phyloP scores from a whole-genome alignment of 306 rosid species.

The Comarum palustre region DNA sequence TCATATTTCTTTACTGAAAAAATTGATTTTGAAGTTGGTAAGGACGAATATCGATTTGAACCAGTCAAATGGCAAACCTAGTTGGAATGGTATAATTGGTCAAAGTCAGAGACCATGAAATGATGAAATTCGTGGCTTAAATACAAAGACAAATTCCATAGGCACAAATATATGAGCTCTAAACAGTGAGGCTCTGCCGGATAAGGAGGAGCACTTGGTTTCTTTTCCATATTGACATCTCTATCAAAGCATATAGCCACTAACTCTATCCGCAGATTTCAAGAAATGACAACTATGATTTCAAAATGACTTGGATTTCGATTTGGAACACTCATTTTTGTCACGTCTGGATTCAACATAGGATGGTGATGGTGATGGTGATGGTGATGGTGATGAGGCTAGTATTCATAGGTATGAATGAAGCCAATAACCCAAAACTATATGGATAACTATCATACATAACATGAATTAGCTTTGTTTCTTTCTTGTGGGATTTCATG shows the following conservation, averaged over 20 bases:
- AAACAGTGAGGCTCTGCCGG: slow-evolving; percentile 1
- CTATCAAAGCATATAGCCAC: neutral
- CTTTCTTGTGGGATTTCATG: slow-evolving; percentile 12
- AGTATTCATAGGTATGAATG: slow-evolving; percentile 20
- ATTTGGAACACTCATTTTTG: slow-evolving; percentile 22
- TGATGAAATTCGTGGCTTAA: neutral
- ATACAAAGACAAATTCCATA: neutral
- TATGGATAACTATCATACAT: slow-evolving; percentile 28
- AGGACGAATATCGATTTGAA: no score
- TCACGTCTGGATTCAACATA: slow-evolving; percentile 23
- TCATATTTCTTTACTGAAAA: no score
- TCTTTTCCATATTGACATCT: slow-evolving; percentile 5
- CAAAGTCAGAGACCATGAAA: neutral
- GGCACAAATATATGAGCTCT: neutral
- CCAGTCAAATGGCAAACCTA: no score
- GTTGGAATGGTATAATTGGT: slow-evolving; percentile 2
- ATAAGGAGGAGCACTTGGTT: slow-evolving; percentile 12
- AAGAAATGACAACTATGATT: slow-evolving; percentile 27
- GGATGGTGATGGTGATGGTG: slow-evolving; percentile 29
- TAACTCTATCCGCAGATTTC: neutral
- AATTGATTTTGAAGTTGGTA: no score
- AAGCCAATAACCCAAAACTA: neutral
- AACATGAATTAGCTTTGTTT: neutral
- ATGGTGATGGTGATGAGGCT: slow-evolving; percentile 28
- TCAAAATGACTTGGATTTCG: slow-evolving; percentile 18